phyloP scores from a whole-genome alignment of 805 yeast genomes.

The Maudiozyma turicensis region DNA sequence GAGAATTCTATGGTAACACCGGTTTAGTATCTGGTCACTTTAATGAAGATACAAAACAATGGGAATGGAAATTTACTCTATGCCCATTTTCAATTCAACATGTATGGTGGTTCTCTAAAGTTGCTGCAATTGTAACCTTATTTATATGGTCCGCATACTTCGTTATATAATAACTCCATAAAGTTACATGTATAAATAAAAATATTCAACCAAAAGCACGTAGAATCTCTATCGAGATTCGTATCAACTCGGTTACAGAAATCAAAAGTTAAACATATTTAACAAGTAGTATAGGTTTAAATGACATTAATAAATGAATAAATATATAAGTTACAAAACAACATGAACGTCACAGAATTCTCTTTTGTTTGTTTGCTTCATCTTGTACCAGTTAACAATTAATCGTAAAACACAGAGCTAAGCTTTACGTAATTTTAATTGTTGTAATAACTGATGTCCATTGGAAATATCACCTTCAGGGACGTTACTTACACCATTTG shows the following conservation, averaged over 20 bases:
- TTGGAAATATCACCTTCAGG: slow-evolving; percentile 9
- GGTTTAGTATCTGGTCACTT: slow-evolving; percentile 76
- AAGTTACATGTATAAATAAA: neutral
- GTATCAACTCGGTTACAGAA: neutral
- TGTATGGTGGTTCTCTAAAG: slow-evolving; percentile 89
- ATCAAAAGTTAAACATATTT: too few relatives aligned
- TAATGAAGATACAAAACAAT: slow-evolving; percentile 31
- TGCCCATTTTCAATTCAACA: slow-evolving; percentile 86
- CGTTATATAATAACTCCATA: slow-evolving; percentile 2
- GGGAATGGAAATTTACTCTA: slow-evolving; percentile 61
- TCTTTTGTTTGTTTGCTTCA: too few relatives aligned
- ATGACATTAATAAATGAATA: neutral
- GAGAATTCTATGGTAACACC: slow-evolving; percentile 83
- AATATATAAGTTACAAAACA: neutral
- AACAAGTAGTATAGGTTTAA: neutral
- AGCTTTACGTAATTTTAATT: slow-evolving; percentile 19
- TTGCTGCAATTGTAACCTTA: slow-evolving; percentile 35
- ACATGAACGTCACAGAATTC: too few relatives aligned
- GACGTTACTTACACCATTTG: neutral
- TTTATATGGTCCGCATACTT: slow-evolving; percentile 29
- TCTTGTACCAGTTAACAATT: too few relatives aligned
- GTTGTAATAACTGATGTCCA: slow-evolving; percentile 26
- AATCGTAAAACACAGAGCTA: neutral
- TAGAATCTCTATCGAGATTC: neutral
- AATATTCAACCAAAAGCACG: neutral